Evolutionary conservation across 805 yeast genomes (phyloP), one percentile per base, ranked within the genome.

Genomic region (Yarrowia deformans): DNA sequence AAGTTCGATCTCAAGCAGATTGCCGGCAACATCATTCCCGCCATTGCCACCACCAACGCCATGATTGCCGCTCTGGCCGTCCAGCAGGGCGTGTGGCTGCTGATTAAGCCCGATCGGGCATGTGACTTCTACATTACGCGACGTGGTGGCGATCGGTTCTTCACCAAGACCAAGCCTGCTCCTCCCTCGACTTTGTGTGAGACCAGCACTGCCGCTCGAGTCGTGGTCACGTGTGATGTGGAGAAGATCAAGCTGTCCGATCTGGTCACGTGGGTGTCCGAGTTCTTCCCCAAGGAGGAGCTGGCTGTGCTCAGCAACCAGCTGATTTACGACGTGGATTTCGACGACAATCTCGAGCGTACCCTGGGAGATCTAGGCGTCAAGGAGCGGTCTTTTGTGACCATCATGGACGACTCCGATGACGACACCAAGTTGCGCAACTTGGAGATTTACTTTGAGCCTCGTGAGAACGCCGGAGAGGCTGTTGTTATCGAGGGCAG

Each of bases 21-120:
- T 72, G 99, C 99, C 0, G 99, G 99, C 7, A 95, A 94, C 78
- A 95, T 95, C 74, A 95, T 95, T 49, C 99, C 99, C 0, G 99
- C 99, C 0, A 93, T 96, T 73, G 98, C 99, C 7, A 95, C 99
- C 1, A 94, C 98, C 3, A 95, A 95, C 77, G 98, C 99, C 0
- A 89, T 95, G 14, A 88, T 95, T 73, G 93, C 97, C 0, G 99
- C 99, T 0, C 84, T 92, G 72, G 89, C 95, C 16, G 88, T 93
- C 3, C 77, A 94, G 48, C 86, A 89, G 46, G 90, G 97, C 0
- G 79, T 93, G 58, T 85, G 86, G 76, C 77, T 72, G 37, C 55
- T 74, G 10, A 63, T 48, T 37, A 45, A 43, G 19, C 69, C 42
- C 6, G 67, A 86, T 68, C 74, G 89, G 56, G 39, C 64, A 16